Conservation (phyloP, 2,329 filamentous ascomycete genomes). For the Cryphonectria nitschkei region DNA sequence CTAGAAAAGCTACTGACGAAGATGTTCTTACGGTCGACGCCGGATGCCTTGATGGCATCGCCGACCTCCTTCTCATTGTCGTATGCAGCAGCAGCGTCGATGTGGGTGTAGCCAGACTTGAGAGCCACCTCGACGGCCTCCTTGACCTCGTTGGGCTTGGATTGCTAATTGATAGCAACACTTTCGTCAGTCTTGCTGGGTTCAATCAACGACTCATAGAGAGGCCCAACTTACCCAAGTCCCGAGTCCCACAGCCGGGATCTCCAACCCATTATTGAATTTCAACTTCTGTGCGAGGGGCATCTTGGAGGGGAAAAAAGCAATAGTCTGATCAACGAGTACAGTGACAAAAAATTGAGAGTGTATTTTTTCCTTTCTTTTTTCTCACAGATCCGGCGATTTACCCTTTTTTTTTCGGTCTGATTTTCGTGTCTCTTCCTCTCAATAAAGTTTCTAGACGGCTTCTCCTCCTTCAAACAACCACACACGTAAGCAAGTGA, state of each 20-base stretch:
- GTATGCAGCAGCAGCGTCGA: slow-evolving; percentile 46
- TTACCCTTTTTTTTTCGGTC: background rate
- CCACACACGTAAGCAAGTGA: slow-evolving; percentile 5
- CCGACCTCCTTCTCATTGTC: slow-evolving; percentile 42
- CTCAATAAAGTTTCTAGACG: background rate
- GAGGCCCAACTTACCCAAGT: slow-evolving; percentile 22
- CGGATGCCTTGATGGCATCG: slow-evolving; percentile 40
- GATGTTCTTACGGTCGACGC: slow-evolving; percentile 38
- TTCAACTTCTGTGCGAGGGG: slow-evolving; percentile 23
- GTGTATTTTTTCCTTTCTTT: background rate
- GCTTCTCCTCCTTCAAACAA: background rate
- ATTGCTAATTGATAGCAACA: slow-evolving; percentile 19
- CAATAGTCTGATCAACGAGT: background rate
- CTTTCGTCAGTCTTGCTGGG: slow-evolving; percentile 14
- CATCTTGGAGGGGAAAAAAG: background rate
- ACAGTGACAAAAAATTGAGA: background rate
- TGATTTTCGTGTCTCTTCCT: background rate
- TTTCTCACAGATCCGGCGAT: background rate
- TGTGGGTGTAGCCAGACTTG: slow-evolving; percentile 40
- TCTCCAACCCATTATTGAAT: slow-evolving; percentile 21
- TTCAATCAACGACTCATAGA: background rate
- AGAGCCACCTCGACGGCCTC: slow-evolving; percentile 48
- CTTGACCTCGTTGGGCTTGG: slow-evolving; percentile 59
- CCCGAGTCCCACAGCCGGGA: slow-evolving; percentile 25
- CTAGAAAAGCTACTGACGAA: slow-evolving; percentile 31